These are phyloP conservation scores for Sugiyamaella americana DNA, from an alignment of 805 yeast genomes.

Conservation along the genomic window DNA sequence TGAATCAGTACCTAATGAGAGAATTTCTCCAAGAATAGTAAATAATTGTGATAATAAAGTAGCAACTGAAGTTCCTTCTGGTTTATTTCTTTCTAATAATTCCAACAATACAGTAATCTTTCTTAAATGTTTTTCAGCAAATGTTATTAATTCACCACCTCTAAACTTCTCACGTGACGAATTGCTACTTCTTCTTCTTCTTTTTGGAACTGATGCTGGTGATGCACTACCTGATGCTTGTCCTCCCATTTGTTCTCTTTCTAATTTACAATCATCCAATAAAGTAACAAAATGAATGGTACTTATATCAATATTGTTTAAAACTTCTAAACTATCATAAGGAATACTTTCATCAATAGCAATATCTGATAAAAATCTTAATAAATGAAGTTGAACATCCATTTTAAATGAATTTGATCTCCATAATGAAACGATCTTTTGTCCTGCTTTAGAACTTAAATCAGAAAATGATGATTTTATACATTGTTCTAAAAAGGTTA, in stretches of 20 bases:
- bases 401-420: constrained; percentile 39
- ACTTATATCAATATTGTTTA: constrained; percentile 50
- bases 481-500: constrained; percentile 53
- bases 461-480: constrained; percentile 36
- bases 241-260: constrained; percentile 35
- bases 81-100: constrained; percentile 51
- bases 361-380: constrained; percentile 56
- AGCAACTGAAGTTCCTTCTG: constrained; percentile 20
- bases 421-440: constrained; percentile 52
- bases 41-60: constrained; percentile 31
- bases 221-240: constrained; percentile 18
- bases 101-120: constrained; percentile 77
- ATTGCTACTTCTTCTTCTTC: constrained; percentile 69
- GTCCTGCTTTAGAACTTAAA: constrained; percentile 41
- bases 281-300: constrained; percentile 53
- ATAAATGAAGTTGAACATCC: constrained; percentile 52
- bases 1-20: constrained; percentile 78
- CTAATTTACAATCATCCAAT: constrained; percentile 54
- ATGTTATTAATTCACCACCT: constrained; percentile 56
- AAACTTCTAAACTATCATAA: constrained; percentile 43
- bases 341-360: constrained; percentile 37
- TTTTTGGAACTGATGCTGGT: constrained; percentile 44
- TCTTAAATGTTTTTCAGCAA: constrained; percentile 74
- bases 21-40: constrained; percentile 34
- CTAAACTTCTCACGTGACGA: constrained; percentile 56